Base-by-base conservation (phyloP, 805 yeast species). In the Spathaspora passalidarum region DNA sequence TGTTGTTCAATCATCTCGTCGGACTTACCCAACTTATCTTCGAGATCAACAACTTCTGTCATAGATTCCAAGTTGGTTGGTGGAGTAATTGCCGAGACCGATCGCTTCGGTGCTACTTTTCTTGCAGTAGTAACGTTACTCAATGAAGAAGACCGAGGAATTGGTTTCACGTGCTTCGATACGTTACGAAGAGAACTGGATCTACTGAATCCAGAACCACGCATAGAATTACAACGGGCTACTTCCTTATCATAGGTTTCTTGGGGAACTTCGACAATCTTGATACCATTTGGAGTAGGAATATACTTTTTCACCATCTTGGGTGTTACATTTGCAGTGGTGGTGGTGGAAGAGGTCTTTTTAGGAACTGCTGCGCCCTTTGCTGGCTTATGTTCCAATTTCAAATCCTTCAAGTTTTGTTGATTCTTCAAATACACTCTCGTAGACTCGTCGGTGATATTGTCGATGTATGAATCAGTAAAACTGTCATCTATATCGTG, bases 201-300 rank as follows among this genome's bases (percentile, higher is more conserved):
- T 47, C 71, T 59, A 2, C 62, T 52, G 36, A 46, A 4, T 65
- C 67, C 9, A 4, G 34, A 2, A 29, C 67, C 56, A 34, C 76
- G 60, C 47, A 71, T 62, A 10, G 74, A 68, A 51, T 72, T 72
- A 43, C 62, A 60, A 42, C 76, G 55, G 1, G 70, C 67, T 13
- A 72, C 59, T 45, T 71, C 75, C 48, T 63, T 58, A 42, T 67
- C 59, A 47, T 65, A 57, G 32, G 61, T 55, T 10, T 73, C 75
- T 46, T 68, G 75, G 0, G 89, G 87, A 3, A 86, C 90, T 53
- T 86, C 91, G 4, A 86, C 69, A 8, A 84, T 73, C 42, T 82
- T 77, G 45, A 86, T 71, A 11, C 94, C 94, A 54, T 79, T 74
- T 3, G 87, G 82, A 1, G 89, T 83, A 2, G 94, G 92, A 39